Evolutionary conservation across 208 protist genomes (phyloP), one percentile per base, ranked within the genome.

Genomic region (Trichomonas vaginalis): DNA sequence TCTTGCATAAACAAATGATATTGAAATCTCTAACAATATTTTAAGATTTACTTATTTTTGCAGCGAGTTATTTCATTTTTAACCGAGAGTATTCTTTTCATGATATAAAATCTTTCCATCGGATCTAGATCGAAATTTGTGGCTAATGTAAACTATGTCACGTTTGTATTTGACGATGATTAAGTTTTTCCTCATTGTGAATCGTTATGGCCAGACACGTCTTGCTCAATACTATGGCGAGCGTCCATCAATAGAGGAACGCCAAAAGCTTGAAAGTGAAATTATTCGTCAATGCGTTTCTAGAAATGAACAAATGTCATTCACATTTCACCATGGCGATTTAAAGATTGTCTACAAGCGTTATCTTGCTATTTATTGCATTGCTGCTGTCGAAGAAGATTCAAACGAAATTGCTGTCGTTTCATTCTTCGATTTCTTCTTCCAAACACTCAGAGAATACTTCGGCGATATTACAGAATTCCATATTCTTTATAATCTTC

Each of bases 211-310:
- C 15, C 86, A 92, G 45, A 92, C 86, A 23, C 40, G 86, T n/a
- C 37, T 92, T 45, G 86, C 86, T 17, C 86, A 92, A 92, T 92
- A 92, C 45, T 92, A 92, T 51, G 86, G 86, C 27, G 86, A 92
- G 51, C 42, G 86, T 17, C 86, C 86, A 51, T n/a, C 40, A 0
- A 92, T 51, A 39, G 86, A 92, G 45, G 86, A 92, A 32, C 4
- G 86, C 3, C 86, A 92, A 47, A 92, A 92, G 15, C 86, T 92
- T 32, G 86, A 92, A 51, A 92, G 45, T 32, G 86, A 92, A 92
- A 92, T 92, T 45, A 92, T 92, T 47, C 86, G 86, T 51, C 86
- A 92, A 47, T 92, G 86, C 45, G 86, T 92, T 92, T 92, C 86
- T 39, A 35, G 86, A 42, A 92, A 92, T 51, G 86, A 92, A 47